Base-by-base conservation (phyloP, 164 flowering plant genomes). In the Echeveria elegans region DNA sequence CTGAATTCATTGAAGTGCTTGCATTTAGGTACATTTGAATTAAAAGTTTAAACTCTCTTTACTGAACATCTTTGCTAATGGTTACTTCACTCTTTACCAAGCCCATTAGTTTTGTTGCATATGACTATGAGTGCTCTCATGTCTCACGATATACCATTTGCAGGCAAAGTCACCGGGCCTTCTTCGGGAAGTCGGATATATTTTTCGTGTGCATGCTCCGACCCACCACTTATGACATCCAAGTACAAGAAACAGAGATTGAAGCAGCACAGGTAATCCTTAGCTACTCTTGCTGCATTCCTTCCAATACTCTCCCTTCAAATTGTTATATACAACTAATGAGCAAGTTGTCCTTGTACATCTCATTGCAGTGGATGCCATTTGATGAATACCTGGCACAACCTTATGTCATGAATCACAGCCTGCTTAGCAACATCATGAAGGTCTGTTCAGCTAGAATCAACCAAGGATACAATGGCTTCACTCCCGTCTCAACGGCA, bases 321-420 rank as follows among this genome's bases (percentile, higher is more conserved):
- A 24, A 38, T 24, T 38, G 2, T 9, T 12, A 29, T 65, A 43
- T 8, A 16, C 48, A 64, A 65, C n/a, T 37, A 24, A 38, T 6
- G 15, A 38, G 28, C 56, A 37, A 50, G 28, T 64, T 41, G 2
- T 7, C 53, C 50, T 15, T 36, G 48, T 34, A 40, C 10, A 16
- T 24, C 31, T 34, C 26, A 6, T 21, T 77, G 53, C 81, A 90
- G 95, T 90, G 97, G 97, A 85, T 90, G 90, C 85, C 89, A 60
- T 70, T 82, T 48, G 85, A 84, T 41, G 90, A 86, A 65, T 88
- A 79, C 64, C 76, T 74, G 60, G 80, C 80, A 2, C 89, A 84
- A 68, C 87, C 88, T 28, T 74, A 68, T 63, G 74, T 77, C 23
- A 70, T 75, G 66, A 69, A 78, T 11, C 67, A 77, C 5, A 81